Evolutionary conservation across 2,329 filamentous ascomycete species (phyloP).

Genomic region (Sclerotinia trifoliorum): DNA sequence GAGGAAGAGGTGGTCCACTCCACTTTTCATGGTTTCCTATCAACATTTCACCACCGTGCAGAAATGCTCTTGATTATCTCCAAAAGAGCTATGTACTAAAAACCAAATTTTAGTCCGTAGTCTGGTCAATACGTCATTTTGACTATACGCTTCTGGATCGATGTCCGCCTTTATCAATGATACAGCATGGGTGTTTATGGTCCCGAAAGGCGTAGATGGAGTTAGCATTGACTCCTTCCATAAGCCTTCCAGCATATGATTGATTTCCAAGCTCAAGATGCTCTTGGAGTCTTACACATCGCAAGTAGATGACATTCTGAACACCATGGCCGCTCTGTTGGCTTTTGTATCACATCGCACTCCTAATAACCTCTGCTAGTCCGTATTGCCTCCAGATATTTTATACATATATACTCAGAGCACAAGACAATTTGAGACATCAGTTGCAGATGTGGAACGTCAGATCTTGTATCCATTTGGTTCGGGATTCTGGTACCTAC

Average conservation of each 20-base stretch:
- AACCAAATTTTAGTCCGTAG: background rate
- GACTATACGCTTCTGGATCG: background rate
- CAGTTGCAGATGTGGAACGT: conserved; percentile 19
- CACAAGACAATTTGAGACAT: background rate
- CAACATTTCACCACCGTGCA: background rate
- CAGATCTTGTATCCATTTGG: conserved; percentile 11
- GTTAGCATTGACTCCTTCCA: conserved; percentile 3
- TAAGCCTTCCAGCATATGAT: background rate
- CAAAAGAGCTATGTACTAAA: background rate
- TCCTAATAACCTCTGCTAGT: background rate
- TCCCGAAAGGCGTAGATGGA: background rate
- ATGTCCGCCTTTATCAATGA: conserved; percentile 14
- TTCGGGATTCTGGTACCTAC: conserved; percentile 19
- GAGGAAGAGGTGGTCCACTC: background rate
- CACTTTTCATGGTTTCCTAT: background rate
- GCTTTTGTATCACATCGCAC: conserved; percentile 14
- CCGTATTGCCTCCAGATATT: background rate
- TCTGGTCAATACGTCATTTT: background rate
- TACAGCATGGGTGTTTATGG: conserved; percentile 14
- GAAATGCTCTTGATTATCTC: background rate
- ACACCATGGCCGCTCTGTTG: conserved; percentile 14
- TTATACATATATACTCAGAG: background rate
- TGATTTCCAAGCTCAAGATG: background rate
- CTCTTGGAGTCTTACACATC: background rate
- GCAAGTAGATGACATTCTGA: conserved; percentile 19